A percentile compares a stretch with the other conserved stretches of the same genome.
phyloP scores from a whole-genome alignment of 2,329 filamentous ascomycete genomes.

The Colletotrichum tropicale region DNA sequence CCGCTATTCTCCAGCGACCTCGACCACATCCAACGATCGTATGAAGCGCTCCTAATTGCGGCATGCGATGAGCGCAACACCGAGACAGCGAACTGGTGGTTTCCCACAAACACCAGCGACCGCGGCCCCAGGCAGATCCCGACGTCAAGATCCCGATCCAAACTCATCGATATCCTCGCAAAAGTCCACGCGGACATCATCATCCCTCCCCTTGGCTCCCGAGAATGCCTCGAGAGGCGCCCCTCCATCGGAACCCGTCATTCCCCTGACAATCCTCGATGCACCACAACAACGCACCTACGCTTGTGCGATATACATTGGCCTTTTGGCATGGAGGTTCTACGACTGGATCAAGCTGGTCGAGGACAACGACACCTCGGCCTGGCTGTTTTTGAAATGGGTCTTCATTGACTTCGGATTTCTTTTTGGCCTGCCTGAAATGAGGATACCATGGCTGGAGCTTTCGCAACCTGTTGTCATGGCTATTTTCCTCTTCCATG shows the following conservation, averaged over 20 bases:
- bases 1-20: neutral
- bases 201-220: conserved; percentile 51
- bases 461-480: conserved; percentile 79
- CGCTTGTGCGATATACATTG: conserved; percentile 77
- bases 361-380: conserved; percentile 84
- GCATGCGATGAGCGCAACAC: conserved; percentile 84
- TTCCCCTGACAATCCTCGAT: conserved; percentile 83
- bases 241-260: conserved; percentile 62
- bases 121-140: conserved; percentile 39
- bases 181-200: conserved; percentile 20
- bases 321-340: conserved; percentile 80
- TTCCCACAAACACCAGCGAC: conserved; percentile 77
- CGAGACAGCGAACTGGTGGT: conserved; percentile 80
- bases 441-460: conserved; percentile 97
- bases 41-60: conserved; percentile 33
- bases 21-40: neutral
- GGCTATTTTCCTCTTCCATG: conserved; percentile 73
- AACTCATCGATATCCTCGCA: conserved; percentile 13
- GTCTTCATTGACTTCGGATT: conserved; percentile 83
- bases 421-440: conserved; percentile 82
- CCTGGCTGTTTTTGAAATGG: conserved; percentile 95
- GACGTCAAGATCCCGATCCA: conserved; percentile 29
- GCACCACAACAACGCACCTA: conserved; percentile 91
- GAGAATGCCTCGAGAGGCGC: conserved; percentile 34
- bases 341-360: conserved; percentile 84